These are phyloP conservation scores for Rugonectria rugulosa DNA, from an alignment of 2,329 filamentous ascomycete genomes.

Conservation along the genomic window DNA sequence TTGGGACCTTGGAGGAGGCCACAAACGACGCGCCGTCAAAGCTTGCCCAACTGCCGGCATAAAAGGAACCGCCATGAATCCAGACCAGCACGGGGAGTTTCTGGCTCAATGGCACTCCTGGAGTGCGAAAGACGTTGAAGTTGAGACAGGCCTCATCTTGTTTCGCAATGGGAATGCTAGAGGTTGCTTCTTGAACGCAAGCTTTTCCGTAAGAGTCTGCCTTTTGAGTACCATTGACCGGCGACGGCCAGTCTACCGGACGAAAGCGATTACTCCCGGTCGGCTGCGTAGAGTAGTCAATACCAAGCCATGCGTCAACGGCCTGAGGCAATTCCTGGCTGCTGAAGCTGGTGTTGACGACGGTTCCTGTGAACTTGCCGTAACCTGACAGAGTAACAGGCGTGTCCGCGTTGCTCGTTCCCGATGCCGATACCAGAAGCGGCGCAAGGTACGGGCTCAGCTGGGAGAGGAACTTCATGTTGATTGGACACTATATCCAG, in stretches of 20 bases:
- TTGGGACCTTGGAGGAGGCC: conserved; percentile 45
- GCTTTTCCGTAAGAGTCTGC: conserved; percentile 50
- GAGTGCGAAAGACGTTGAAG: conserved; percentile 50
- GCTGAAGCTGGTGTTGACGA: conserved; percentile 27
- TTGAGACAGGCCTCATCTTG: conserved; percentile 49
- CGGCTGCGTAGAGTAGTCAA: conserved; percentile 54
- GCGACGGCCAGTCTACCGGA: conserved; percentile 48
- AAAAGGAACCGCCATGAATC: conserved; percentile 51
- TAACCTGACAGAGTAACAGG: conserved; percentile 28
- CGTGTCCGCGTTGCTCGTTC: conserved; percentile 3
- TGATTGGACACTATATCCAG: background rate
- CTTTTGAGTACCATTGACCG: conserved; percentile 49
- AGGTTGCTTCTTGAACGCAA: conserved; percentile 49
- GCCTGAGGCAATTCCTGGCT: conserved; percentile 22
- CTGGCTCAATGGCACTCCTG: conserved; percentile 41
- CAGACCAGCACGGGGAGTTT: conserved; percentile 50
- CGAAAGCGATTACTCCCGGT: conserved; percentile 51
- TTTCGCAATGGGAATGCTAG: conserved; percentile 16
- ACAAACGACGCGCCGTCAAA: conserved; percentile 47
- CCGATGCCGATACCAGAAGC: conserved; percentile 19
- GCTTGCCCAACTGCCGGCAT: conserved; percentile 42
- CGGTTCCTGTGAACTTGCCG: conserved; percentile 30
- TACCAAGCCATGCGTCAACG: conserved; percentile 57
- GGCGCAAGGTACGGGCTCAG: conserved; percentile 24
- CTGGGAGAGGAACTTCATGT: conserved; percentile 26